Conservation (phyloP, 225 moss, liverwort and hornwort genomes). For the Antitrichia curtipendula region DNA sequence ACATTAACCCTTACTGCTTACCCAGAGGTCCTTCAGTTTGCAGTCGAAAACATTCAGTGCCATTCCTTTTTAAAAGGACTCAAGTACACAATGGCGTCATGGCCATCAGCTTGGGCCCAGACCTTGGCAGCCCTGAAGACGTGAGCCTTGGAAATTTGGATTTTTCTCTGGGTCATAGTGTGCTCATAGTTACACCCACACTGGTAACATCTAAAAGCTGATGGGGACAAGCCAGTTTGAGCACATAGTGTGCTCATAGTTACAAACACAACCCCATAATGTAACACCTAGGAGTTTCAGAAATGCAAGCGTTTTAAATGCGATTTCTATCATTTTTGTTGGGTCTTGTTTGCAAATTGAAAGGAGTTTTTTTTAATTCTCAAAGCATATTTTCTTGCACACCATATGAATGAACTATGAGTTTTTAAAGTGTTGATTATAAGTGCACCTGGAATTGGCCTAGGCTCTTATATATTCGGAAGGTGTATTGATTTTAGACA, state of each 20-base stretch:
- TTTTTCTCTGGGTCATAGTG: background rate
- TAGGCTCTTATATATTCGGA: no score
- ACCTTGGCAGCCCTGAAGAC: background rate
- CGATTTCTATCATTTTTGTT: background rate
- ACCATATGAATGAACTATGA: background rate
- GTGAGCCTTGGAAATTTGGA: background rate
- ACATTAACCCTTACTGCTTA: no score
- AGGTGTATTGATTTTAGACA: background rate
- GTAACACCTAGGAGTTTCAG: background rate
- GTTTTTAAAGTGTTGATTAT: background rate
- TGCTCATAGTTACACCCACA: background rate
- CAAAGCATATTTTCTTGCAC: background rate
- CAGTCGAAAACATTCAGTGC: background rate
- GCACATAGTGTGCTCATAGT: background rate
- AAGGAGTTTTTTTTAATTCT: background rate
- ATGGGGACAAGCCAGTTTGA: background rate
- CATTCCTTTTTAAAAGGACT: background rate
- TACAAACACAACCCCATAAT: background rate
- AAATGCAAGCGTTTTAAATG: accelerated
- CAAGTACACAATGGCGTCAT: background rate
- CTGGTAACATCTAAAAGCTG: background rate
- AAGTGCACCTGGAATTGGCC: no score
- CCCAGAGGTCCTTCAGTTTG: no score
- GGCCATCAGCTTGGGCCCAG: background rate
- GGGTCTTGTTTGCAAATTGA: background rate